Percentiles rank a stretch among this genome's conserved stretches.
Conservation (phyloP, 768 basidiomycete species). For the Flagelloscypha sp. region DNA sequence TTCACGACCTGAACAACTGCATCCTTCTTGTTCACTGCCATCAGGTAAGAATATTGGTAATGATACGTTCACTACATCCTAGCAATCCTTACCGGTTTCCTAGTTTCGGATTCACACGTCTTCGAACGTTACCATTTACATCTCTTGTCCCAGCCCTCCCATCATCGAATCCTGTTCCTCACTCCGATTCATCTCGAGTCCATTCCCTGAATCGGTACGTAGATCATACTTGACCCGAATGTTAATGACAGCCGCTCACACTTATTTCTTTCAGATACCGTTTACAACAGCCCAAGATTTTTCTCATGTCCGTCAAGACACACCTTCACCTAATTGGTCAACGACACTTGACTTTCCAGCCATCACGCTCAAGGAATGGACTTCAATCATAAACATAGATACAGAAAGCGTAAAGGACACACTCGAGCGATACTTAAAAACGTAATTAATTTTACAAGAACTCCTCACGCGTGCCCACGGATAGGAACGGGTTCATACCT, state of each 20-base stretch:
- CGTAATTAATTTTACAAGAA: too few species aligned
- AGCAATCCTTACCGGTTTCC: conserved; percentile 1
- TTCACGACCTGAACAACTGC: conserved; percentile 57
- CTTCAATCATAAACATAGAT: too few species aligned
- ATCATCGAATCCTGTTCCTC: conserved; percentile 75
- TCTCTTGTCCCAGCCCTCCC: conserved; percentile 52
- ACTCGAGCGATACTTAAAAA: too few species aligned
- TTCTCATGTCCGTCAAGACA: conserved; percentile 68
- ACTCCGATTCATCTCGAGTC: too few species aligned
- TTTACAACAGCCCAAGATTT: conserved; percentile 90
- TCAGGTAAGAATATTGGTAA: conserved; percentile 44
- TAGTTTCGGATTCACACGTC: conserved; percentile 90
- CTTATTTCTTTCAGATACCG: too few species aligned
- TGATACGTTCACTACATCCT: neutral
- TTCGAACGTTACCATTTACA: conserved; percentile 50
- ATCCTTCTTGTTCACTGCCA: conserved; percentile 68
- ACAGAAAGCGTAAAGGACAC: too few species aligned
- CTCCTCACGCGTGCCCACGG: too few species aligned
- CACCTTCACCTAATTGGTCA: conserved; percentile 79
- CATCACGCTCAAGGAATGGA: too few species aligned
- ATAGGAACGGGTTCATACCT: neutral
- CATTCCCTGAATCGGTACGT: too few species aligned
- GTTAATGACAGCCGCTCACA: too few species aligned
- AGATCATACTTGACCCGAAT: too few species aligned
- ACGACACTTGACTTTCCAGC: too few species aligned